A percentile compares a stretch with the other conserved stretches of the same genome.
These are phyloP conservation scores for Colletotrichum endophyticum DNA, from an alignment of 2,329 filamentous ascomycete genomes.

Conservation along the genomic window DNA sequence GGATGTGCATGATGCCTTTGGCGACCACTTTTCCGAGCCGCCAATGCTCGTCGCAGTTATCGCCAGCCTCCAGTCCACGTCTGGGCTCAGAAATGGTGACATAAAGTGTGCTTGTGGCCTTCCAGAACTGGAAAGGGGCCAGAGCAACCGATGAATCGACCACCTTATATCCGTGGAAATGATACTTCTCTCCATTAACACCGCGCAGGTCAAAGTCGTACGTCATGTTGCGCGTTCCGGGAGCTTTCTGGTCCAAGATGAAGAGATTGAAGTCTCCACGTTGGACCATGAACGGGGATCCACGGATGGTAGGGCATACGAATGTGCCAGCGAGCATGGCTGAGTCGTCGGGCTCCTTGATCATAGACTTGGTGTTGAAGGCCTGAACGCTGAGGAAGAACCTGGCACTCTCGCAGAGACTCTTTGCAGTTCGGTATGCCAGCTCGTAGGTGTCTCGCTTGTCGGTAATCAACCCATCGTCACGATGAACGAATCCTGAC, in stretches of 20 bases:
- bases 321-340: constrained; percentile 65
- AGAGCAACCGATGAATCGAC: constrained; percentile 66
- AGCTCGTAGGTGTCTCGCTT: constrained; percentile 57
- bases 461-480: constrained; percentile 44
- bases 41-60: constrained; percentile 40
- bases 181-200: constrained; percentile 54
- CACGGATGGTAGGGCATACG: constrained; percentile 56
- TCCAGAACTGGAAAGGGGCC: constrained; percentile 62
- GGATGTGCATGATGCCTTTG: constrained; percentile 63
- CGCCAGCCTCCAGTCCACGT: constrained; percentile 29
- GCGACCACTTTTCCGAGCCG: constrained; percentile 53
- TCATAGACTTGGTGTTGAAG: constrained; percentile 54
- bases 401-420: constrained; percentile 59
- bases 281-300: constrained; percentile 66
- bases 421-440: constrained; percentile 56
- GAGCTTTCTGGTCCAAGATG: constrained; percentile 52
- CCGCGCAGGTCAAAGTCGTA: constrained; percentile 68
- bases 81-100: constrained; percentile 57
- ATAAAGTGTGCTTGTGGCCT: constrained; percentile 65
- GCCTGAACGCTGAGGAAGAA: constrained; percentile 65
- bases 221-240: constrained; percentile 62
- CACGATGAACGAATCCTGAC: constrained; percentile 63
- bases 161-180: constrained; percentile 67
- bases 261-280: constrained; percentile 64
- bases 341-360: constrained; percentile 52